Conservation (phyloP, 768 basidiomycete species). For the Lactifluus subvellereus region DNA sequence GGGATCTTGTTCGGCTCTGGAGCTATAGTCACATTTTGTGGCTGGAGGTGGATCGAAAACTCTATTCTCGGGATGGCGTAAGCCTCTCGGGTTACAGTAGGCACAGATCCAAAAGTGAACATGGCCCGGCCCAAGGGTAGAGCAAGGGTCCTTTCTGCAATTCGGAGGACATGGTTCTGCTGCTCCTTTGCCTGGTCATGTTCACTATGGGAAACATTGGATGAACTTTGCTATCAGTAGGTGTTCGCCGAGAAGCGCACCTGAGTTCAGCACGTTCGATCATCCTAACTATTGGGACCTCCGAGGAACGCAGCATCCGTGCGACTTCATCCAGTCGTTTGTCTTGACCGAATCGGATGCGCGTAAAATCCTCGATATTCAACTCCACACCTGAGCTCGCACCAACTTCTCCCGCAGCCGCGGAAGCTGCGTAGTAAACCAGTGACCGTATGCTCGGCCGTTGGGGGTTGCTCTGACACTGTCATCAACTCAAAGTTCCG, state of each 20-base stretch:
- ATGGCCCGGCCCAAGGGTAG: conserved; percentile 86
- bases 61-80: conserved; percentile 78
- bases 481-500: not conserved
- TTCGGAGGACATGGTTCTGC: conserved; percentile 69
- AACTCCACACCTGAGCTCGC: conserved; percentile 67
- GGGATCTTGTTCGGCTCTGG: conserved; percentile 71
- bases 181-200: conserved; percentile 84
- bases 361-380: conserved; percentile 65
- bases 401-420: conserved; percentile 51
- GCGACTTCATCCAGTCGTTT: conserved; percentile 86
- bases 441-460: conserved; percentile 16
- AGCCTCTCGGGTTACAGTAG: conserved; percentile 68
- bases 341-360: conserved; percentile 87
- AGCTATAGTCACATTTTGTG: conserved; percentile 55
- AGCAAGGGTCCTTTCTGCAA: conserved; percentile 85
- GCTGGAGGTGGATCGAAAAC: conserved; percentile 67
- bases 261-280: conserved; percentile 65
- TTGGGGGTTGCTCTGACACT: conserved; percentile 8
- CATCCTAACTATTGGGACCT: conserved; percentile 54
- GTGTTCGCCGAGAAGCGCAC: conserved; percentile 36
- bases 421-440: conserved; percentile 23
- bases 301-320: conserved; percentile 81
- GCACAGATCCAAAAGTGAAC: conserved; percentile 84
- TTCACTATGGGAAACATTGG: conserved; percentile 46
- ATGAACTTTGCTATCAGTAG: not conserved